These are phyloP conservation scores for Sugiyamaella pinicola DNA, from an alignment of 1,139 yeast genomes.

Conservation along the genomic window DNA sequence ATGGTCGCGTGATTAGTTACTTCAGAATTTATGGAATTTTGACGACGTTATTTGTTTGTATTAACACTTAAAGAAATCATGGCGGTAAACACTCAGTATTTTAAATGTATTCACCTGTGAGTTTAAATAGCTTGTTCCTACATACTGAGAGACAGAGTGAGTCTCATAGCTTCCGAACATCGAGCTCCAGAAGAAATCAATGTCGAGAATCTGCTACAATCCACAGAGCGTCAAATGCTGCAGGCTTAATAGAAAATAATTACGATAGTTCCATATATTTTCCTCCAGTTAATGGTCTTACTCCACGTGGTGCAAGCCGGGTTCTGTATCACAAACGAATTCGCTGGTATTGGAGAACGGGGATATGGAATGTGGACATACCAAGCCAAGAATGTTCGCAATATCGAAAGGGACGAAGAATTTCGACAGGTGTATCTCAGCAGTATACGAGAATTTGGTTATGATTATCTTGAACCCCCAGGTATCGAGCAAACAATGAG, in stretches of 20 bases:
- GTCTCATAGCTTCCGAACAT: conserved; percentile 13
- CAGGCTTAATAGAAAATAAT: neutral
- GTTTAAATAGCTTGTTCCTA: neutral
- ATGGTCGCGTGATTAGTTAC: no score
- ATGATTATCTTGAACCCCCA: conserved; percentile 32
- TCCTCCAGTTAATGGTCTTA: conserved; percentile 19
- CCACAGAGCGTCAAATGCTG: neutral
- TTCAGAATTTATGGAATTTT: no score
- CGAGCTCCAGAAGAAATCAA: conserved; percentile 13
- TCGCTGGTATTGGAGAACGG: conserved; percentile 21
- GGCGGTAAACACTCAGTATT: no score
- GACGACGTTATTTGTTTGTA: no score
- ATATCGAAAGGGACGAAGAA: conserved; percentile 24
- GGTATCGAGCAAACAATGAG: conserved; percentile 33
- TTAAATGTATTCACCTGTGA: neutral
- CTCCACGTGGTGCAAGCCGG: conserved; percentile 21
- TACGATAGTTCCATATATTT: neutral
- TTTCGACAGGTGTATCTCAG: conserved; percentile 23
- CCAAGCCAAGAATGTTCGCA: conserved; percentile 9
- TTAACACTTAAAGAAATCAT: no score
- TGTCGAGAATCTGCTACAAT: conserved; percentile 1
- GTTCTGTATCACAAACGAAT: conserved; percentile 20
- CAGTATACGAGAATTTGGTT: conserved; percentile 34
- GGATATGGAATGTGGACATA: conserved; percentile 24
- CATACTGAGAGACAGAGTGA: conserved; percentile 6